Base-by-base conservation (phyloP, 208 protist genomes). In the Wallacemonas sp. region DNA sequence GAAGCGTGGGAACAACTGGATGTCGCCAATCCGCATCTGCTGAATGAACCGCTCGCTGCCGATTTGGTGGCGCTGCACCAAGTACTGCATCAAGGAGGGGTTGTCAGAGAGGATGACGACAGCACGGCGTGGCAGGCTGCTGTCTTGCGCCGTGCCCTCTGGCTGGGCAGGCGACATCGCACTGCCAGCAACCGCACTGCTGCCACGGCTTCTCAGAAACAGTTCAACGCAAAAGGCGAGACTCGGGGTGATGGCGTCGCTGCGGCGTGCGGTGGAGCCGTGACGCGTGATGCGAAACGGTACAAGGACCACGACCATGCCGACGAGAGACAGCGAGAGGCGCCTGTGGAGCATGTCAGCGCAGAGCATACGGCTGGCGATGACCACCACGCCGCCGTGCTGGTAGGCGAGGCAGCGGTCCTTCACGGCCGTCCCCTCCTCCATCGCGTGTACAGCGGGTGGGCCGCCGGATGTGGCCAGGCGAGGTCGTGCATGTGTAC, bases 1-100 rank as follows among this genome's bases (percentile, higher is more conserved):
- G 62, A 95, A 95, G 24, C 87, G 77, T 17, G 90, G 90, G 60
- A 91, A 95, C 23, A 95, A 75, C 57, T 92, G 78, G 14, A 95
- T 65, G 47, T 93, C 87, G 26, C 87, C 80, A 2, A 93, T 70
- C 54, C 81, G 83, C 47, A 93, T 43, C 69, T 79, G 75, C 52
- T 79, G 68, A 0, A 83, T 70, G 65, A 95, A 92, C 16, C 81
- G 74, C 57, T 91, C 82, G n/a, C 71, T 66, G 0, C 81, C 85
- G 17, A 84, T 41, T 38, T 82, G 76, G 57, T 81, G 87, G 4
- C 83, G 78, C 49, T 87, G 78, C 43, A 90, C 81, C n/a, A 91
- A 64, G 57, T 76, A 83, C 58, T 74, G 84, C 54, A 83, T 74
- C 46, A 86, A 72, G 49, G 62, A 36, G 3, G 89, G 81, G 27